These are phyloP conservation scores for Amanita fuliginea DNA, from an alignment of 768 basidiomycete species.

Conservation along the genomic window DNA sequence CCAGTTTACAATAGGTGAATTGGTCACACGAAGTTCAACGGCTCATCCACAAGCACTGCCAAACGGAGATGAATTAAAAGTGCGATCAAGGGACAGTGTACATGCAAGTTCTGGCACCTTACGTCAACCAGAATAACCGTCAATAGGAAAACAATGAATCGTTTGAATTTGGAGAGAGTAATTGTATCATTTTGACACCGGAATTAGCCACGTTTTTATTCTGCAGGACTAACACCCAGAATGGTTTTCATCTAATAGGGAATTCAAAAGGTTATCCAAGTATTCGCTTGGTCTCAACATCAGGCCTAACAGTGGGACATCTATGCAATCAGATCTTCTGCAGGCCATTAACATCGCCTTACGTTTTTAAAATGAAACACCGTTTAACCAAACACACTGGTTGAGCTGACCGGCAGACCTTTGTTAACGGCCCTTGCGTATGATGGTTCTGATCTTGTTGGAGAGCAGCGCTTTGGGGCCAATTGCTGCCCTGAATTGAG, in stretches of 20 bases:
- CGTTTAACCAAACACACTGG: conserved; percentile 38
- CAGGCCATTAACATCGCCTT: conserved; percentile 45
- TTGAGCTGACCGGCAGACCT: conserved; percentile 50
- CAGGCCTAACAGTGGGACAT: conserved; percentile 39
- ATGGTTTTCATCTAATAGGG: background rate
- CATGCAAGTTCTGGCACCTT: conserved; percentile 38
- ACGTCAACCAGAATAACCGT: conserved; percentile 35
- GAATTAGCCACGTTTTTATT: conserved; percentile 45
- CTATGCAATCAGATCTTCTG: conserved; percentile 34
- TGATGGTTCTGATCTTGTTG: conserved; percentile 35
- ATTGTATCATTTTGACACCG: conserved; percentile 43
- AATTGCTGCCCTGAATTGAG: conserved; percentile 38
- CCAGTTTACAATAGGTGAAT: conserved; percentile 42
- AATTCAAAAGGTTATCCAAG: conserved; percentile 29
- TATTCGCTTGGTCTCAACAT: conserved; percentile 32
- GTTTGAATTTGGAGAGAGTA: conserved; percentile 26
- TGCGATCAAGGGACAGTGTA: conserved; percentile 24
- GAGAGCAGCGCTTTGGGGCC: conserved; percentile 25
- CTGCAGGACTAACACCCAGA: conserved; percentile 21
- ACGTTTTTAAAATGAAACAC: conserved; percentile 36
- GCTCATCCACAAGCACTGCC: conserved; percentile 9
- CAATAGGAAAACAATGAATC: conserved; percentile 34
- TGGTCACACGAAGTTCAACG: conserved; percentile 31
- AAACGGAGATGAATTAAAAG: conserved; percentile 4
- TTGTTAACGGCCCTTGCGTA: conserved; percentile 43